Conservation (phyloP, 2,329 filamentous ascomycete species). For the Sporothrix variecibatus region DNA sequence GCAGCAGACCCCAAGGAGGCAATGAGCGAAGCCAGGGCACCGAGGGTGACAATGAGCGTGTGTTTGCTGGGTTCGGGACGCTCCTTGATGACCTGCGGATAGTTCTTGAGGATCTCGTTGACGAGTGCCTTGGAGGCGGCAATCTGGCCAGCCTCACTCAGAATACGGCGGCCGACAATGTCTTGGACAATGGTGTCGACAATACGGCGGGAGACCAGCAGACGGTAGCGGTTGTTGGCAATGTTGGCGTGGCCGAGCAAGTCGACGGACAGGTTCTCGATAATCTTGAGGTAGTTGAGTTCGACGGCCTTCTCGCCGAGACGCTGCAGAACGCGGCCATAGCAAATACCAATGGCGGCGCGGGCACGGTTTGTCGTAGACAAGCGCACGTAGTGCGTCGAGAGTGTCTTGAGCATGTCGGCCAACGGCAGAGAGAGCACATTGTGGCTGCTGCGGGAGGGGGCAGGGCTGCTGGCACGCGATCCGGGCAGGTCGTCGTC, state of each 20-base stretch:
- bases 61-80: slow-evolving; percentile 87
- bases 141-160: slow-evolving; percentile 87
- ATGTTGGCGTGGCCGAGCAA: slow-evolving; percentile 76
- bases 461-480: slow-evolving; percentile 72
- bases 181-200: slow-evolving; percentile 82
- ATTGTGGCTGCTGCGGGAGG: slow-evolving; percentile 68
- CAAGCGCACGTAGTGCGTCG: slow-evolving; percentile 74
- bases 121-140: slow-evolving; percentile 79
- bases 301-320: slow-evolving; percentile 84
- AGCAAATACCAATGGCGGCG: slow-evolving; percentile 83
- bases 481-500: slow-evolving; percentile 66
- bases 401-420: slow-evolving; percentile 78
- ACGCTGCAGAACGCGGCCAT: slow-evolving; percentile 75
- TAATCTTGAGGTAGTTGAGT: slow-evolving; percentile 76
- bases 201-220: slow-evolving; percentile 81
- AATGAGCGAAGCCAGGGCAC: slow-evolving; percentile 77
- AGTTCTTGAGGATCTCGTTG: slow-evolving; percentile 90
- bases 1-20: slow-evolving; percentile 79
- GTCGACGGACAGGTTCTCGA: slow-evolving; percentile 78
- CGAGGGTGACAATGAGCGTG: slow-evolving; percentile 75
- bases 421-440: slow-evolving; percentile 69
- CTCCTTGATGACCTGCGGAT: slow-evolving; percentile 85
- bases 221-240: slow-evolving; percentile 80
- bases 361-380: slow-evolving; percentile 79
- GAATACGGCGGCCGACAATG: slow-evolving; percentile 74